These are phyloP conservation scores for Citrus glauca DNA, from an alignment of 345 rosid species.

Conservation along the genomic window DNA sequence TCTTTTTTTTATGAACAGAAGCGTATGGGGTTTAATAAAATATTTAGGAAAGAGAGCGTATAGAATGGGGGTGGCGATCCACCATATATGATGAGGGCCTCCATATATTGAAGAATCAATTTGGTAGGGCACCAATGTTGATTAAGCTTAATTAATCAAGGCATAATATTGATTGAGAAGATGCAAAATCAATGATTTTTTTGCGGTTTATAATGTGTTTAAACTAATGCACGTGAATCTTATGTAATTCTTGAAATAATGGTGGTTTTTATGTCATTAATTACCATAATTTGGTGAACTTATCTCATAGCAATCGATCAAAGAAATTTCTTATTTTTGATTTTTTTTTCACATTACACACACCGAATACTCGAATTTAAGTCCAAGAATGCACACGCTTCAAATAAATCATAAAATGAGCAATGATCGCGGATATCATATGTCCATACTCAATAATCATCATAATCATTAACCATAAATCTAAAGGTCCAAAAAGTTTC, in stretches of 20 bases:
- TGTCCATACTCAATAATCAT: neutral
- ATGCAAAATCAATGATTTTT: neutral
- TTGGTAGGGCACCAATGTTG: constrained; percentile 14
- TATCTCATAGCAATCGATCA: no score
- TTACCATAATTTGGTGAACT: no score
- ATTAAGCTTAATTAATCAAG: neutral
- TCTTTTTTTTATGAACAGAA: neutral
- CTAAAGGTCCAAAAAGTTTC: constrained; percentile 1
- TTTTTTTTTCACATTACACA: no score
- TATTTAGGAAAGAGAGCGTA: neutral
- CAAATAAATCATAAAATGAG: neutral
- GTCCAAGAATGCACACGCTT: neutral
- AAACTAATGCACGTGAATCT: neutral
- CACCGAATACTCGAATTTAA: no score
- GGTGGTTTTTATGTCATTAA: no score
- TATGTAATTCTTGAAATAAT: neutral
- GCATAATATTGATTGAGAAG: neutral
- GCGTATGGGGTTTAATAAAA: neutral
- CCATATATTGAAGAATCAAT: neutral
- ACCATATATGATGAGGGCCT: constrained; percentile 5
- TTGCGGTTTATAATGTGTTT: constrained; percentile 8
- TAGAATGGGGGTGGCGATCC: constrained; percentile 17
- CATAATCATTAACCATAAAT: constrained; percentile 16
- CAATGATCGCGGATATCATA: no score
- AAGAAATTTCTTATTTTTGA: no score